Evolutionary conservation across 2,329 filamentous ascomycete genomes (phyloP), one percentile per base, ranked within the genome.

Genomic region (Aspergillus floridensis): DNA sequence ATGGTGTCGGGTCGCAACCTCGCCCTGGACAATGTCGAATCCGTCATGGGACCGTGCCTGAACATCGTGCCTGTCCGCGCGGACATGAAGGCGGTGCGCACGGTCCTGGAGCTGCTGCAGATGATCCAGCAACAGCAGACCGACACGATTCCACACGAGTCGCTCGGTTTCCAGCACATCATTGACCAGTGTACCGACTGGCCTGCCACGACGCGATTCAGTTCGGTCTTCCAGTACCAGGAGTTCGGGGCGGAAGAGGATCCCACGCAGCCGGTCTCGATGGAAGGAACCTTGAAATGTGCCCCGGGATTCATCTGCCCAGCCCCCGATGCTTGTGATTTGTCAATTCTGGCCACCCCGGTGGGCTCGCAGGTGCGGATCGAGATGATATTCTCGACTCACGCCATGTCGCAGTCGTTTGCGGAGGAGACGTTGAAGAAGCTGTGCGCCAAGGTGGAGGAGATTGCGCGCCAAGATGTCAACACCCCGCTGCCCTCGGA

Each of bases 201-300:
- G 82, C 77, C 81, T 0, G 75, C 79, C 29, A 84, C 82, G 76
- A 81, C 80, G 3, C 79, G 77, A 1, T 83, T 85, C 69, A 82
- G 82, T 70, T 82, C 81, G 3, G 71, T 85, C 2, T 79, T 86
- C 2, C 80, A 84, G 52, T 83, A 86, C 60, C 77, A 80, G 44
- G 73, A 75, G 61, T 68, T 71, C 50, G 60, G 59, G 7, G 49
- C 48, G 21, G 48, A 53, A 22, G 61, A 60, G 21, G 58, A 61
- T 38, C 54, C 58, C 24, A 55, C 54, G 10, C 60, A 60, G 52
- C 55, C 58, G 7, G 46, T 63, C 22, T 29, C 55, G 19, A 58
- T 63, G 14, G 60, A 63, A 24, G 51, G 55, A 12, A 47, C 46
- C 2, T 48, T 58, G 21, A 58, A 55, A 19, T 60, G 58, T 29